phyloP scores from a whole-genome alignment of 1,284 basidiomycete species.

The Austroboletus niveus region DNA sequence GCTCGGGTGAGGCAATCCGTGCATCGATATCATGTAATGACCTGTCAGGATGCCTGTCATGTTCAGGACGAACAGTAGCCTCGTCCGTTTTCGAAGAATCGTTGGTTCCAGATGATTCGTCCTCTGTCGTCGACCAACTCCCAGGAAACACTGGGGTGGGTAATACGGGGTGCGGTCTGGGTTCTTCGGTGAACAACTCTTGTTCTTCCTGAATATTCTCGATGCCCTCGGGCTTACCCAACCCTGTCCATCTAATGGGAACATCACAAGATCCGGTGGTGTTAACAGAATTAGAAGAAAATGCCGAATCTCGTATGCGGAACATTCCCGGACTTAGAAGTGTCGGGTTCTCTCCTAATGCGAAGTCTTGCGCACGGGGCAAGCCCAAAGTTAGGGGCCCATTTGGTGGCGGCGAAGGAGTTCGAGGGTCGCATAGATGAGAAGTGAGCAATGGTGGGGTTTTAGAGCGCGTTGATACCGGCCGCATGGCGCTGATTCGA shows the following conservation, averaged over 20 bases:
- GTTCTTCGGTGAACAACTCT: conserved; percentile 29
- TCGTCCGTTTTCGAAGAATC: conserved; percentile 32
- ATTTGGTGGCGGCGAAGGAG: conserved; percentile 21
- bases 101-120: conserved; percentile 23
- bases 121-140: conserved; percentile 30
- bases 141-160: conserved; percentile 28
- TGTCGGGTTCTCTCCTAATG: conserved; percentile 28
- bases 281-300: conserved; percentile 42
- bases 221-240: conserved; percentile 33
- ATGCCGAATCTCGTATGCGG: conserved; percentile 48
- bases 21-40: conserved; percentile 48
- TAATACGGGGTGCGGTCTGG: conserved; percentile 9
- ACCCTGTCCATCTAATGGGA: conserved; percentile 54
- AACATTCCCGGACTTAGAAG: conserved; percentile 49
- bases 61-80: conserved; percentile 30
- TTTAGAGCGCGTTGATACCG: conserved; percentile 33
- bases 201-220: conserved; percentile 31
- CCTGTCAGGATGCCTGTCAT: conserved; percentile 31
- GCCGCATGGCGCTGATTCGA: conserved; percentile 27
- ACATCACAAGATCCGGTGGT: conserved; percentile 44
- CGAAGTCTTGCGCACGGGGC: conserved; percentile 21
- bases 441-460: conserved; percentile 34
- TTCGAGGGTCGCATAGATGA: conserved; percentile 27
- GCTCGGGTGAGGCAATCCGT: conserved; percentile 47
- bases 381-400: conserved; percentile 9